Evolutionary conservation across 2,329 filamentous ascomycete species (phyloP).

Genomic region (Taxawa tesnikishii): DNA sequence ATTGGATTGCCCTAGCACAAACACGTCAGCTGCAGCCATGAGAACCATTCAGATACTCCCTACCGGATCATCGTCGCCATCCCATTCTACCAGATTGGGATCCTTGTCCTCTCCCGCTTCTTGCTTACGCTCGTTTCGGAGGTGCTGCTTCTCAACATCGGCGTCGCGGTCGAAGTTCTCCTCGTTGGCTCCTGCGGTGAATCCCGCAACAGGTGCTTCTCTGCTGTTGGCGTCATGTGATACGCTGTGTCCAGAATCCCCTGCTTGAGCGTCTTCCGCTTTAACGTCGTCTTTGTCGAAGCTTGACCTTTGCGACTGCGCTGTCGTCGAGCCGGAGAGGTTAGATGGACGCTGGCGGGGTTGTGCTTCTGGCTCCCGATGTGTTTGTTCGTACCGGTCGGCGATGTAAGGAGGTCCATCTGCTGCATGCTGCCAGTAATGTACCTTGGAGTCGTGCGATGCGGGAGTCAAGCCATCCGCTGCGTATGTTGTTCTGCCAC

Average conservation of each 20-base stretch:
- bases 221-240: neutral
- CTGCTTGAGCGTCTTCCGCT: neutral
- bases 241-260: neutral
- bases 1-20: slow-evolving; percentile 14
- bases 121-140: neutral
- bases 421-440: neutral
- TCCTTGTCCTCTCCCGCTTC: slow-evolving; percentile 8
- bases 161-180: neutral
- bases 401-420: no score
- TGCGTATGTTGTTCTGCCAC: neutral
- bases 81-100: slow-evolving; percentile 14
- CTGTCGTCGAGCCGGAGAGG: neutral
- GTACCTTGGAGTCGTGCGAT: neutral
- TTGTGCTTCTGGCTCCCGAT: neutral
- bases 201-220: neutral
- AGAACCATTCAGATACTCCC: neutral
- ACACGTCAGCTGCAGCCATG: neutral
- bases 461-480: neutral
- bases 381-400: no score
- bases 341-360: neutral
- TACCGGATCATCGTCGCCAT: slow-evolving; percentile 14
- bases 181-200: slow-evolving; percentile 2
- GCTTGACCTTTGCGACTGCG: neutral
- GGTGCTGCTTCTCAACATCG: slow-evolving; percentile 7
- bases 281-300: neutral